Conservation (phyloP, 1,139 yeast genomes). For the Suhomyces kunorum region DNA sequence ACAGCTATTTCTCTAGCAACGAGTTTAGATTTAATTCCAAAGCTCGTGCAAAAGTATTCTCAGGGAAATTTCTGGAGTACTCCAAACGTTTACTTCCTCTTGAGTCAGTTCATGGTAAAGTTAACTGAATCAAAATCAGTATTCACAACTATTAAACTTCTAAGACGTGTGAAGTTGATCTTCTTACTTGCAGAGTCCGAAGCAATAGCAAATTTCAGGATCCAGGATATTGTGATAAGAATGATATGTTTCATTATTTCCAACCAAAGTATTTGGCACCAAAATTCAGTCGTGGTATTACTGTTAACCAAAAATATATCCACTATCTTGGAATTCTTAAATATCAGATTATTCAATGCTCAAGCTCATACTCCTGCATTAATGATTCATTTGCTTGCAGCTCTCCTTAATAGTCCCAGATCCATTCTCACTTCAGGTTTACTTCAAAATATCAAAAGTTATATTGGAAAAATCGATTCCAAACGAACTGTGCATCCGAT, state of each 20-base stretch:
- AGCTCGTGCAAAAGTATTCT: slow-evolving; percentile 23
- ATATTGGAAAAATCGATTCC: slow-evolving; percentile 10
- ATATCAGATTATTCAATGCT: slow-evolving; percentile 12
- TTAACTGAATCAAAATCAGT: slow-evolving; percentile 24
- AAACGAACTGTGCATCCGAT: slow-evolving; percentile 15
- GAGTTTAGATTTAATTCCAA: slow-evolving; percentile 25
- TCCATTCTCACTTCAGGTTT: background rate
- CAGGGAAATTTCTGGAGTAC: slow-evolving; percentile 38
- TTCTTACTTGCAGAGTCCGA: slow-evolving; percentile 28
- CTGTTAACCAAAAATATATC: slow-evolving; percentile 27
- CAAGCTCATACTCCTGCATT: slow-evolving; percentile 15
- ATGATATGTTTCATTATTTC: slow-evolving; percentile 24
- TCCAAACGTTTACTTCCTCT: slow-evolving; percentile 37
- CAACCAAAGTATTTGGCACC: slow-evolving; percentile 14
- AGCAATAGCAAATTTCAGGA: slow-evolving; percentile 14
- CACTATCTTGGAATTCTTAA: slow-evolving; percentile 16
- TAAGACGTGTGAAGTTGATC: slow-evolving; percentile 45
- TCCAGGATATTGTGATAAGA: slow-evolving; percentile 25
- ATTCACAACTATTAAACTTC: slow-evolving; percentile 23
- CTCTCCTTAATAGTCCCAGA: slow-evolving; percentile 12
- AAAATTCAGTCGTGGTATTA: background rate
- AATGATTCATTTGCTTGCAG: slow-evolving; percentile 15
- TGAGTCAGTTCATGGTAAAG: slow-evolving; percentile 32
- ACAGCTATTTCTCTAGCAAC: slow-evolving; percentile 28
- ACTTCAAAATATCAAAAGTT: slow-evolving; percentile 13